Conservation (phyloP, 2,329 filamentous ascomycete species). For the Botrytis paeoniae region DNA sequence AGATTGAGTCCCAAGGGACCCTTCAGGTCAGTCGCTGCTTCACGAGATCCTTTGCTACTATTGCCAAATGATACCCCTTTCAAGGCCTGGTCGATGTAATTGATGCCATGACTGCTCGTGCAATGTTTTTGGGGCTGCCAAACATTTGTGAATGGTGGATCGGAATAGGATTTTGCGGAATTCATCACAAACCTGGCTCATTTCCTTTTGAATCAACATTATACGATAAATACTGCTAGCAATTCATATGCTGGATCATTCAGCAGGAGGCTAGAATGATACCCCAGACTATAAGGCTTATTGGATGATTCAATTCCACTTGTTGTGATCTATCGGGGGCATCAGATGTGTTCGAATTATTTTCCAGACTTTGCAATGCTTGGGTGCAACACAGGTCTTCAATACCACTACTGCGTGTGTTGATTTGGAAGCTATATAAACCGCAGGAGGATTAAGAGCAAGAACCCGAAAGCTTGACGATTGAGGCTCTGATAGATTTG, state of each 20-base stretch:
- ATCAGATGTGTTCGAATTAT: background rate
- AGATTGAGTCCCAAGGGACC: conserved; percentile 29
- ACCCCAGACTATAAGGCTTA: rapidly evolving
- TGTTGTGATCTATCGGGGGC: background rate
- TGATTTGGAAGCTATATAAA: background rate
- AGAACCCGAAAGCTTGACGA: rapidly evolving
- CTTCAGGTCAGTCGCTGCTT: background rate
- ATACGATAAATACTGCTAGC: background rate
- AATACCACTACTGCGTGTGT: background rate
- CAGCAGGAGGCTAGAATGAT: background rate
- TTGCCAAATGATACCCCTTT: background rate
- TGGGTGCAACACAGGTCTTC: no score
- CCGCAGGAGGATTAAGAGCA: background rate
- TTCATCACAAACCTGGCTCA: background rate
- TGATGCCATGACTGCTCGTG: rapidly evolving
- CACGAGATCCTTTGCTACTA: background rate
- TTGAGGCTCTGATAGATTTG: background rate
- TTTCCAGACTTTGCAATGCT: background rate
- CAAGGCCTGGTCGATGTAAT: background rate
- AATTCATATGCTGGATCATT: background rate
- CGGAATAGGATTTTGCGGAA: background rate
- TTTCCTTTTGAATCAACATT: background rate
- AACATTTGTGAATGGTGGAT: background rate
- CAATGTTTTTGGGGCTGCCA: background rate
- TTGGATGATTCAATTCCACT: background rate